These are phyloP conservation scores for Russula lepida DNA, from an alignment of 768 basidiomycete genomes.

Conservation along the genomic window DNA sequence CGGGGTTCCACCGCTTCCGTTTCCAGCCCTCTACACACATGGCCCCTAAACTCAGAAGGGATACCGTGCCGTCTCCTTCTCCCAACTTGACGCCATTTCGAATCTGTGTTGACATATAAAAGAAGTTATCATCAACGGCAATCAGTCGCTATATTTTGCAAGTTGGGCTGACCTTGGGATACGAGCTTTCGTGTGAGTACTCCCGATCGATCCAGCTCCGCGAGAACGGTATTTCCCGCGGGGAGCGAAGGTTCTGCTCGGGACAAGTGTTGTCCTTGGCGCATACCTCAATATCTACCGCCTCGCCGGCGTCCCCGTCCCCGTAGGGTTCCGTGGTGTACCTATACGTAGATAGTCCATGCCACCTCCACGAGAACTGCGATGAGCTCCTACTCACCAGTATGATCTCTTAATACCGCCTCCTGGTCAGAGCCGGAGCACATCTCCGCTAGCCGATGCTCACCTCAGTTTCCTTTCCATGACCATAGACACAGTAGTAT, in stretches of 20 bases:
- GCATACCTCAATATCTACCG: conserved; percentile 32
- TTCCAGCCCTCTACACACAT: conserved; percentile 98
- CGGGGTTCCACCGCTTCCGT: conserved; percentile 82
- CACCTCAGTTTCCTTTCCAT: conserved; percentile 93
- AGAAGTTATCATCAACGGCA: background rate
- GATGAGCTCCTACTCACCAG: conserved; percentile 40
- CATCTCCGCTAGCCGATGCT: conserved; percentile 21
- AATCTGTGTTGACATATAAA: conserved; percentile 34
- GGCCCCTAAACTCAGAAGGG: conserved; percentile 76
- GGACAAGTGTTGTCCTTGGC: conserved; percentile 38
- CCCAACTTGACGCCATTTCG: conserved; percentile 85
- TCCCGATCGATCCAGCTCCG: conserved; percentile 82
- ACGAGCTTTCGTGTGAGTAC: conserved; percentile 54
- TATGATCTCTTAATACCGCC: conserved; percentile 58
- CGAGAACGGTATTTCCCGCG: conserved; percentile 46
- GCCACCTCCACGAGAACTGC: background rate
- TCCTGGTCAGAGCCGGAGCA: background rate
- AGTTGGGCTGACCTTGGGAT: conserved; percentile 41
- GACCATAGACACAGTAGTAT: conserved; percentile 88
- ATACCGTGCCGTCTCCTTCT: conserved; percentile 94
- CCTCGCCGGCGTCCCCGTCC: conserved; percentile 29
- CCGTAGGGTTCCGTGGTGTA: conserved; percentile 67
- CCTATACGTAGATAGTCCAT: conserved; percentile 32
- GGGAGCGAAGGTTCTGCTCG: conserved; percentile 31
- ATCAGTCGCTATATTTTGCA: background rate